Evolutionary conservation across 345 rosid genomes (phyloP).

Genomic region (Sonneratia alba): DNA sequence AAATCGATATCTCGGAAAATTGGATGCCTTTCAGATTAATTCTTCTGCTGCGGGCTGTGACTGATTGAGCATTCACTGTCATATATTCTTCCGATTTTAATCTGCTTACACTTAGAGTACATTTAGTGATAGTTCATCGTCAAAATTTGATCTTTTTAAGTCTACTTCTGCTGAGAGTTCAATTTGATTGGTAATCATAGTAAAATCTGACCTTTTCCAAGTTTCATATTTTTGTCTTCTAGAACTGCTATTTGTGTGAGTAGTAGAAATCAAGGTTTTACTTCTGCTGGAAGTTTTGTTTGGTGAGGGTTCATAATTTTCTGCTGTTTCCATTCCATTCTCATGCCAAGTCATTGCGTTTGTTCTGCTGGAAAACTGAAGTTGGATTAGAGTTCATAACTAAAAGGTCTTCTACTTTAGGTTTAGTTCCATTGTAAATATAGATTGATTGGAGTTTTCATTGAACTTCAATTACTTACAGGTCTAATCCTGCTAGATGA

Average conservation of each 20-base stretch:
- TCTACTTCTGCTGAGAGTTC: background rate
- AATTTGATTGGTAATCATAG: background rate
- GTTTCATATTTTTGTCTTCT: constrained; percentile 47
- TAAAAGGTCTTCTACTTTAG: background rate
- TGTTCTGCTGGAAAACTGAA: too few species aligned
- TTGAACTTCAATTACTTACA: background rate
- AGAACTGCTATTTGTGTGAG: constrained; percentile 61
- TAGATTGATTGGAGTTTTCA: background rate
- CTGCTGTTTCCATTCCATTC: too few species aligned
- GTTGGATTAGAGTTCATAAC: background rate
- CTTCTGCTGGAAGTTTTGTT: background rate
- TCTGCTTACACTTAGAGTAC: too few species aligned
- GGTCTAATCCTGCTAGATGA: background rate
- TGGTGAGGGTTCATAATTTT: background rate
- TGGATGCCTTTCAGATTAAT: background rate
- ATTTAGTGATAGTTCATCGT: background rate
- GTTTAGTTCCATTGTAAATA: background rate
- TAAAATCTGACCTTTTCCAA: background rate
- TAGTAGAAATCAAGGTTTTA: too few species aligned
- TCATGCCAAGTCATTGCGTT: background rate
- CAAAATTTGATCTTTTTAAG: background rate
- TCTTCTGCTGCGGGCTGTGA: background rate
- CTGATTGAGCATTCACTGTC: background rate
- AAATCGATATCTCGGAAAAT: background rate
- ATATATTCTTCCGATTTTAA: too few species aligned